A percentile compares a stretch with the other conserved stretches of the same genome.
Evolutionary conservation across 2,329 filamentous ascomycete species (phyloP).

Genomic region (Aspergillus neoniger): DNA sequence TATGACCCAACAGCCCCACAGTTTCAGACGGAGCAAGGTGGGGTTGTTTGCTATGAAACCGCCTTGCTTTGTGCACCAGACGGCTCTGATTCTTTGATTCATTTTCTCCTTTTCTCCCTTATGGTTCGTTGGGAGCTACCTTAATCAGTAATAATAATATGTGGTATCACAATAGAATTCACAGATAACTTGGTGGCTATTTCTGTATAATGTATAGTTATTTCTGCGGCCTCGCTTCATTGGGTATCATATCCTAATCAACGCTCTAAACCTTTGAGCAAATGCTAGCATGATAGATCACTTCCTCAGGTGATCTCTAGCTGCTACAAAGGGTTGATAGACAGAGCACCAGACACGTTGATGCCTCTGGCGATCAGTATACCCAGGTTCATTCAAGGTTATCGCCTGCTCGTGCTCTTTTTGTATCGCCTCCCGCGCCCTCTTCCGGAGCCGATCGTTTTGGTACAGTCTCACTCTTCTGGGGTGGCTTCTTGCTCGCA

Average conservation of each 20-base stretch:
- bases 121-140: neutral
- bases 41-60: too few relatives aligned
- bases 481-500: constrained; percentile 18
- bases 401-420: constrained; percentile 26
- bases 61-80: neutral
- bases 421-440: constrained; percentile 24
- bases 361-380: neutral
- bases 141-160: too few relatives aligned
- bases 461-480: constrained; percentile 16
- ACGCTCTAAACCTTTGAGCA: neutral
- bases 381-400: neutral
- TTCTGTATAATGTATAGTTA: neutral
- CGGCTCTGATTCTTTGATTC: neutral
- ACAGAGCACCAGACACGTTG: neutral
- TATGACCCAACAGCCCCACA: neutral
- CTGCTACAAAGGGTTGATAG: neutral
- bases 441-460: constrained; percentile 34
- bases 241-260: neutral
- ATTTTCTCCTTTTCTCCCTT: neutral
- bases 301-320: neutral
- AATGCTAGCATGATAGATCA: neutral
- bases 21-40: neutral
- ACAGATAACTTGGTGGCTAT: neutral
- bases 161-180: too few relatives aligned
- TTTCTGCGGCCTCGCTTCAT: neutral